These are phyloP conservation scores for Epichloe aotearoae DNA, from an alignment of 2,329 filamentous ascomycete genomes.

Conservation along the genomic window DNA sequence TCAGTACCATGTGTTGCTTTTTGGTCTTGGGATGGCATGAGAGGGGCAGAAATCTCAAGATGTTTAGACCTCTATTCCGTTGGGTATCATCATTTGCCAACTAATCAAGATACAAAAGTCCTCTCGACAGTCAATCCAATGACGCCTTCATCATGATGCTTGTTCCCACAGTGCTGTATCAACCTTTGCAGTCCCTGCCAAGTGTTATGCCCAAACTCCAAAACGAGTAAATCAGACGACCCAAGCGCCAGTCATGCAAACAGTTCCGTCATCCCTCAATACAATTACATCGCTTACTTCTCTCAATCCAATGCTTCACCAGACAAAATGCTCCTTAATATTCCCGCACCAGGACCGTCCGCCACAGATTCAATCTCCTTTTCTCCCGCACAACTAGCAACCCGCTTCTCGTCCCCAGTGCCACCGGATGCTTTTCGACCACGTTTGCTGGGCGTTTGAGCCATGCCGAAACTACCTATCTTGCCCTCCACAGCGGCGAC, in stretches of 20 bases:
- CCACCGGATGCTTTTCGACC: constrained; percentile 42
- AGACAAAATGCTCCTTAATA: constrained; percentile 48
- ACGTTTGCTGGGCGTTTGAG: constrained; percentile 60
- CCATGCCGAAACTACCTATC: constrained; percentile 49
- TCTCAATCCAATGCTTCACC: constrained; percentile 43
- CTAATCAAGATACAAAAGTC: background rate
- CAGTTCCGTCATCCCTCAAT: background rate
- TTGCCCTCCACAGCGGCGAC: constrained; percentile 58
- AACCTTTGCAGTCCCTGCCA: background rate
- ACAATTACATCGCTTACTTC: background rate
- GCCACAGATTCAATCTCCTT: constrained; percentile 64
- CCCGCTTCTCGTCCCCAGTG: constrained; percentile 57
- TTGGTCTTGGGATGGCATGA: too few relatives aligned
- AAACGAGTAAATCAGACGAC: background rate
- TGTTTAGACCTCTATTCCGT: background rate
- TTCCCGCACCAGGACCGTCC: constrained; percentile 46
- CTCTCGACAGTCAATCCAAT: background rate
- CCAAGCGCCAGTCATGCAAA: background rate
- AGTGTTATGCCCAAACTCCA: background rate
- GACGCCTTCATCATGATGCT: background rate
- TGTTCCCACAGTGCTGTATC: background rate
- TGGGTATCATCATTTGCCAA: background rate
- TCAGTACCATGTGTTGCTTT: too few relatives aligned
- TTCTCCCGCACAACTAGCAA: constrained; percentile 69
- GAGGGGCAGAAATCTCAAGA: too few relatives aligned